Evolutionary conservation across 495 filamentous ascomycete genomes (phyloP).

Genomic region (Sordaria brevicollis): DNA sequence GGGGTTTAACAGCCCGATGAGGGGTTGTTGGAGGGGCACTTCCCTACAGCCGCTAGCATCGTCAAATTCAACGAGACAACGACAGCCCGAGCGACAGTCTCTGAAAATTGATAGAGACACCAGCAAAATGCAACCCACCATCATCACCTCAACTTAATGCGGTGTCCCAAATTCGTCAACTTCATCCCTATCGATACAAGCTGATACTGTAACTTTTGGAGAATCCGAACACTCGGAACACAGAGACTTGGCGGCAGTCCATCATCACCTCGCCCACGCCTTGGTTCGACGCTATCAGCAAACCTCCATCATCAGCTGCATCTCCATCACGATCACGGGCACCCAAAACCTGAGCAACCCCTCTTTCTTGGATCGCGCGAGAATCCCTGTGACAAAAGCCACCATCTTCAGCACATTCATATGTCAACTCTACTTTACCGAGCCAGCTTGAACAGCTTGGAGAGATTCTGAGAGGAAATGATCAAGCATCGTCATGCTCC

Average conservation of each 20-base stretch:
- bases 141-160: neutral
- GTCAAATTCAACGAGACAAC: neutral
- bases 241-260: neutral
- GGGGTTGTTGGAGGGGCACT: neutral
- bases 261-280: neutral
- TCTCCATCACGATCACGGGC: neutral
- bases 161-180: too few relatives aligned
- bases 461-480: neutral
- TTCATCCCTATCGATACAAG: neutral
- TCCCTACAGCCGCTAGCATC: neutral
- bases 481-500: neutral
- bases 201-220: neutral
- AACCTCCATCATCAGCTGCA: neutral
- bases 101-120: neutral
- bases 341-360: neutral
- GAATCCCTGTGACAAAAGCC: neutral
- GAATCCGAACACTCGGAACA: neutral
- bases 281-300: neutral
- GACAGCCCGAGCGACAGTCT: neutral
- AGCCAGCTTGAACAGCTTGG: neutral
- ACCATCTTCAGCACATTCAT: neutral
- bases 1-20: neutral
- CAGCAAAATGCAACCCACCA: neutral
- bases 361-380: neutral
- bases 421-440: neutral